Base-by-base conservation (phyloP, 169 alveolate species). In the Perkinsus olseni region DNA sequence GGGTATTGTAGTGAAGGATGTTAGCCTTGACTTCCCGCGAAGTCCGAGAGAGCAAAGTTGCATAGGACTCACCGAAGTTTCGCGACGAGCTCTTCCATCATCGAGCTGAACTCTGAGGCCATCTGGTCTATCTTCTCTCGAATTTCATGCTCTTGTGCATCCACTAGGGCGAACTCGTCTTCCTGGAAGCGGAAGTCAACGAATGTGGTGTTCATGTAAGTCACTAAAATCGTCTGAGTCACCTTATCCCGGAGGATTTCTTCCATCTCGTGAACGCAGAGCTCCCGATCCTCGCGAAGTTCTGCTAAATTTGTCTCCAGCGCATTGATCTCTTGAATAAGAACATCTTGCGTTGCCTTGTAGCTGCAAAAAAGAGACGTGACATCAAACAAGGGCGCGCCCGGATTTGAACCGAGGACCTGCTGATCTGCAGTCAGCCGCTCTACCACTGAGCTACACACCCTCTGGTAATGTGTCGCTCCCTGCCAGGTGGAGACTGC, bases 391-490 rank as follows among this genome's bases (percentile, higher is more conserved):
- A 62, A 62, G 82, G 62, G 36, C 82, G 82, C 82, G 82, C 36
- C 82, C 13, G 31, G 82, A 62, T 24, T 62, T 62, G 82, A 62
- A 62, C 82, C 82, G 82, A 24, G 82, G 82, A 62, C 31, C 82
- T 8, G 82, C 82, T 62, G 82, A 8, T 62, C 82, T 62, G 82
- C 13, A 62, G 31, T 24, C 82, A 13, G 82, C 36, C 82, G 82
- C 82, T 62, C 82, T 62, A 62, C 82, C 82, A 62, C 82, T 62
- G 82, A 62, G 82, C 82, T 62, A 62, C 82, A 62, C 31, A 62
- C 31, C 82, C 82, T 62, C 82, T 28, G 17, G 13, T 62, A 28
- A 13, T 62, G 17, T 45, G 17, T 6, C 62, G n/a, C 62, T 6
- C 62, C 17, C 24, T 6, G 62, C 17, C 62, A 45, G 6, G 62